Base-by-base conservation (phyloP, 2,329 filamentous ascomycete species). In the Cladophialophora chaetospira region DNA sequence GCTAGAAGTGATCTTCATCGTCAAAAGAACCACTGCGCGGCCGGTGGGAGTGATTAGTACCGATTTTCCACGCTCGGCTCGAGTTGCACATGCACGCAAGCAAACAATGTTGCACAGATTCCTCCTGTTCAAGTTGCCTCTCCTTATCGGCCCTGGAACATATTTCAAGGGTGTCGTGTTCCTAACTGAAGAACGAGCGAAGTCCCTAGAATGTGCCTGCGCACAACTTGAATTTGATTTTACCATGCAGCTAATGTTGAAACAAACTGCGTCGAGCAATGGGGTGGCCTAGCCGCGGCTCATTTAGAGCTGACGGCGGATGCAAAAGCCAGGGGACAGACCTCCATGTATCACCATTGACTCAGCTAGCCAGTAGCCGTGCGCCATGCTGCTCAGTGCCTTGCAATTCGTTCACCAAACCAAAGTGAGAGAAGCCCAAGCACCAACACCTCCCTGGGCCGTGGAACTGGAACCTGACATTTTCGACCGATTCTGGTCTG, bases 291-390 rank as follows among this genome's bases (percentile, higher is more conserved):
- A 46, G 36, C 48, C 26, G 56, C 40, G 57, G 55, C 56, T 52
- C 57, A 60, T 58, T 51, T 45, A 23, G 35, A 45, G 53, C 57
- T 60, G 57, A 60, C 47, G 17, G 57, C 42, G 5, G 17, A 23
- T 29, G n/a, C n/a, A n/a, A n/a, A n/a, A n/a, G n/a, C n/a, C n/a
- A n/a, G n/a, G n/a, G n/a, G n/a, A n/a, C 9, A 26, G 13, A 26
- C 25, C 38, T 42, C 44, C 44, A 19, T n/a, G 29, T 49, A 38
- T 2, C 46, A 49, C 46, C 46, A 38, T n/a, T 35, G n/a, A 8
- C 44, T 23, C 28, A 19, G 25, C 29, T 48, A 19, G 31, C 45
- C 29, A 48, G 10, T 25, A 29, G 28, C 13, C 33, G 15, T 36
- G 9, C 26, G 15, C 9, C 28, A 5, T 13, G 11, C 19, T 8